Evolutionary conservation across 768 basidiomycete genomes (phyloP).

Genomic region (Lactarius sp.): DNA sequence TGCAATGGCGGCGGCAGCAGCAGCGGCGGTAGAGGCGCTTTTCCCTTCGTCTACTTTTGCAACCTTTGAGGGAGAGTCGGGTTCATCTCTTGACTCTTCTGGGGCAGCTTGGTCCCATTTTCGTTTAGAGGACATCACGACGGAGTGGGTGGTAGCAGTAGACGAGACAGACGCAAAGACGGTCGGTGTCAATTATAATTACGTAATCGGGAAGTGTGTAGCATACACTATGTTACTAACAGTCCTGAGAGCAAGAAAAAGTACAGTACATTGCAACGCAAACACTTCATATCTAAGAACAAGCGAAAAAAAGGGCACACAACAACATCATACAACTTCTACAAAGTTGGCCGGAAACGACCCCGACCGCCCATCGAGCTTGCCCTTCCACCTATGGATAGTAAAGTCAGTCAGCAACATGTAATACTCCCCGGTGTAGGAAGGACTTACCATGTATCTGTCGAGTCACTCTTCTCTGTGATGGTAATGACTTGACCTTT

Average conservation of each 20-base stretch:
- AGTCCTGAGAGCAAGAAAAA: no score
- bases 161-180: background rate
- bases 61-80: conserved; percentile 39
- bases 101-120: conserved; percentile 70
- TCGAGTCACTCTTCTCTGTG: conserved; percentile 62
- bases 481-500: conserved; percentile 73
- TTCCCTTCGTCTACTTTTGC: conserved; percentile 49
- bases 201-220: background rate
- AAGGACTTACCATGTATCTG: conserved; percentile 61
- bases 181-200: background rate
- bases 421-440: background rate
- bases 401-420: background rate
- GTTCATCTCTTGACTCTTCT: conserved; percentile 43
- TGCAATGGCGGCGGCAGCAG: conserved; percentile 81
- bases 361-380: conserved; percentile 51
- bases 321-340: conserved; percentile 44
- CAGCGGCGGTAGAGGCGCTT: conserved; percentile 64
- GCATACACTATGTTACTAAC: no score
- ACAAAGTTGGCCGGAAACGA: conserved; percentile 84
- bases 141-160: background rate
- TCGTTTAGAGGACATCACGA: conserved; percentile 62
- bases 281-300: no score
- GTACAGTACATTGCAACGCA: no score
- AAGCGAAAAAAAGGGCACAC: background rate
- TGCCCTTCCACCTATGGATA: conserved; percentile 72